Base-by-base conservation (phyloP, 805 yeast species). In the Candida endomychidarum region DNA sequence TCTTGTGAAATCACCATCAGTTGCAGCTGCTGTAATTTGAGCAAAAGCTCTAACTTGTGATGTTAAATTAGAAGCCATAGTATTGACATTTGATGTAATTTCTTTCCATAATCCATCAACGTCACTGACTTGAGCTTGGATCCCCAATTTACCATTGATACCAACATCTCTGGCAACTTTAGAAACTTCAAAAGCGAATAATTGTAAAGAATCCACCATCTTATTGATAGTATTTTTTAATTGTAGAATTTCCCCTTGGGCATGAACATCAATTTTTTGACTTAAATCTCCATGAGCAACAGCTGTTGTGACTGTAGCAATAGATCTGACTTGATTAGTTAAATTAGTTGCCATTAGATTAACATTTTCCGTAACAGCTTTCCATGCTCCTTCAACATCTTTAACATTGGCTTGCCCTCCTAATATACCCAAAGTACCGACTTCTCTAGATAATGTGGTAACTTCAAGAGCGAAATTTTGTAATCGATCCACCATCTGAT, bases 11-110 rank as follows among this genome's bases (percentile, higher is more conserved):
- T 87, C 96, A 57, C 96, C 95, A 63, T 87, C 95, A 2, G 96
- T 86, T 10, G 95, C 96, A 20, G 96, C 93, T 18, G 93, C 95
- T 0, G 96, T 87, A 53, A 87, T 87, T 58, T 87, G 95, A 26
- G 95, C 95, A 67, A 87, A 87, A 0, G 95, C 96, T 63, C 96
- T 77, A 55, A 87, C 96, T 66, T 87, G 96, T 1, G 95, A 83
- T 0, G 96, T 87, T 58, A 87, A 75, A 59, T 87, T 87, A n/a
- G 91, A 81, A 38, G 96, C 96, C 96, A 87, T 87, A 17, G 91
- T 86, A 57, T 87, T 87, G 49, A 87, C 96, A 63, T 87, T 87
- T 14, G 93, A 85, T 19, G 95, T 87, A 54, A 87, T 87, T 53
- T 86, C 95, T 56, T 84, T 86, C 96, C 96, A 87, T 45, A 86